Conservation (phyloP, 495 filamentous ascomycete species). For the Penicillium cataractarum region DNA sequence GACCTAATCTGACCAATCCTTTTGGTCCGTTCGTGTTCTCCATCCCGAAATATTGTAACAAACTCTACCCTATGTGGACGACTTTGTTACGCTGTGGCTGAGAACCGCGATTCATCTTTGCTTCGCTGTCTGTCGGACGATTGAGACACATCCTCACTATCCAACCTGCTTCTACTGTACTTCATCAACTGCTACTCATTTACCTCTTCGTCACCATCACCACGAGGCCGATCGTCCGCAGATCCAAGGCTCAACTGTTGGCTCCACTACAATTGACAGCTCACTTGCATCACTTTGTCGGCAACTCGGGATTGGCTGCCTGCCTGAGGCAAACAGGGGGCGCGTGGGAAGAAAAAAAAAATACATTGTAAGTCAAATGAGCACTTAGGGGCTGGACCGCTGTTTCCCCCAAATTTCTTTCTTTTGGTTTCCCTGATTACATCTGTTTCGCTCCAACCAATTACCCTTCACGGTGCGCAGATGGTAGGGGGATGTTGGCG, state of each 20-base stretch:
- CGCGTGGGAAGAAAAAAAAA: conserved; percentile 14
- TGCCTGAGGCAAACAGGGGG: conserved; percentile 39
- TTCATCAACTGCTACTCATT: not conserved
- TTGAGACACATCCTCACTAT: not conserved
- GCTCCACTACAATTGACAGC: conserved; percentile 36
- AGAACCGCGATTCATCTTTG: not conserved
- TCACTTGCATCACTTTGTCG: conserved; percentile 39
- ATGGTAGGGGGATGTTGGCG: conserved; percentile 11
- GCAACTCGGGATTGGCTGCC: conserved; percentile 36
- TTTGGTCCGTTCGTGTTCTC: not conserved
- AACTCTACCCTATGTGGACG: not conserved
- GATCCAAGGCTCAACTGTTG: conserved; percentile 27
- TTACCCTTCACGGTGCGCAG: conserved; percentile 7
- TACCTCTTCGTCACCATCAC: conserved; percentile 8
- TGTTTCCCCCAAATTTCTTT: conserved; percentile 7
- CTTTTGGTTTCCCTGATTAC: not conserved
- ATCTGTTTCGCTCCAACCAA: not conserved
- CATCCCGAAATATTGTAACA: not conserved
- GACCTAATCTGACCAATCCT: not conserved
- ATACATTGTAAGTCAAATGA: conserved; percentile 11
- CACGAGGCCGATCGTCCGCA: conserved; percentile 32
- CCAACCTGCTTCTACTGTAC: not conserved
- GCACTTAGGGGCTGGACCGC: conserved; percentile 6
- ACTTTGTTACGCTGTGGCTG: not conserved
- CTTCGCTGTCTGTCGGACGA: not conserved